A percentile compares a stretch with the other conserved stretches of the same genome.
Evolutionary conservation across 2,329 filamentous ascomycete genomes (phyloP).

Genomic region (Colletotrichum ledebouriae): DNA sequence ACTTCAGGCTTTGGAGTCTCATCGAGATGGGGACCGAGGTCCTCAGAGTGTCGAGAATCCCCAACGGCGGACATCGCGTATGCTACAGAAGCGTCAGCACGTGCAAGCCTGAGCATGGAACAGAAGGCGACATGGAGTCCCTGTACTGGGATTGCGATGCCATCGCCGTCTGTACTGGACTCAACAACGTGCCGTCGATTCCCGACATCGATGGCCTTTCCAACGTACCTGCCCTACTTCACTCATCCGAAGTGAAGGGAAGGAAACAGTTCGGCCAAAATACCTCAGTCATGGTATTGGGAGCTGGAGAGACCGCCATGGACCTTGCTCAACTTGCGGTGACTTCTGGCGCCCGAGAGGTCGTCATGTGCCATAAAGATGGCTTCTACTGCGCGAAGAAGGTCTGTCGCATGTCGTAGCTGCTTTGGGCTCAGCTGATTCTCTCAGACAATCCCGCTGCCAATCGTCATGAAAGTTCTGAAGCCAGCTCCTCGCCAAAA

Average conservation of each 20-base stretch:
- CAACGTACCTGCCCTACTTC: conserved; percentile 52
- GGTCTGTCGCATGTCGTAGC: conserved; percentile 45
- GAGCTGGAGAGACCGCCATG: conserved; percentile 61
- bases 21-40: conserved; percentile 55
- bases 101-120: conserved; percentile 17
- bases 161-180: conserved; percentile 60
- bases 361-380: conserved; percentile 60
- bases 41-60: conserved; percentile 44
- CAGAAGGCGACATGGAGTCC: background rate
- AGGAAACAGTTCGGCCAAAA: conserved; percentile 56
- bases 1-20: conserved; percentile 54
- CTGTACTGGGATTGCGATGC: conserved; percentile 57
- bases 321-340: conserved; percentile 60
- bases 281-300: conserved; percentile 58
- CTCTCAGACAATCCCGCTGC: conserved; percentile 24
- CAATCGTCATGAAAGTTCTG: conserved; percentile 18
- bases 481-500: conserved; percentile 50
- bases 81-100: conserved; percentile 11
- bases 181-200: conserved; percentile 58
- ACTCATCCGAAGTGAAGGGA: conserved; percentile 59
- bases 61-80: conserved; percentile 3
- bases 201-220: conserved; percentile 56
- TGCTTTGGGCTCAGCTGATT: background rate
- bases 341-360: conserved; percentile 56
- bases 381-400: conserved; percentile 62